These are phyloP conservation scores for Xylaria sp. DNA, from an alignment of 2,329 filamentous ascomycete species.

Conservation along the genomic window DNA sequence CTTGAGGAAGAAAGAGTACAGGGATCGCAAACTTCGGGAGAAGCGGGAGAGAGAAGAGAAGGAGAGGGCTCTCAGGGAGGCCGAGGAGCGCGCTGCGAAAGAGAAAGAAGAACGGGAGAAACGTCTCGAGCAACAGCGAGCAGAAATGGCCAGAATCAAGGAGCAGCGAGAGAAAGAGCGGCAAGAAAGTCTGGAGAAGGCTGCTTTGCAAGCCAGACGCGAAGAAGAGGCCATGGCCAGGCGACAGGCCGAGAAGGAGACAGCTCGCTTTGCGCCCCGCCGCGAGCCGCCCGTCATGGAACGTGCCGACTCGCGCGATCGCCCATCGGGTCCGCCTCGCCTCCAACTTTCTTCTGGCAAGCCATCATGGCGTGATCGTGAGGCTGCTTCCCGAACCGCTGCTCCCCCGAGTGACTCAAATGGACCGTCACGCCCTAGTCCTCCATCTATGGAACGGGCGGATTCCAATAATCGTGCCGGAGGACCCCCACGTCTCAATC, in stretches of 20 bases:
- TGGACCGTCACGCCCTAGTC: conserved; percentile 47
- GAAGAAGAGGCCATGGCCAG: conserved; percentile 90
- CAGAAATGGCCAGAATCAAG: conserved; percentile 73
- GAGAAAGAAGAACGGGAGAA: conserved; percentile 89
- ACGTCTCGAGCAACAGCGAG: conserved; percentile 82
- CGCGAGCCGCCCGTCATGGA: conserved; percentile 55
- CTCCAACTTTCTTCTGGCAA: conserved; percentile 64
- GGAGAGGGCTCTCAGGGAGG: conserved; percentile 81
- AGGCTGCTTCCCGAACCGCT: conserved; percentile 50
- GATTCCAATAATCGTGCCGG: conserved; percentile 44
- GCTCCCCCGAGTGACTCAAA: conserved; percentile 42
- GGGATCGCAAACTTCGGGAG: conserved; percentile 84
- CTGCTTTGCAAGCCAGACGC: conserved; percentile 78
- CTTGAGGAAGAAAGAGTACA: conserved; percentile 86
- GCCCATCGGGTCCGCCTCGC: conserved; percentile 64
- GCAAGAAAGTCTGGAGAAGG: conserved; percentile 74
- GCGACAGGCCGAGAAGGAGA: conserved; percentile 73
- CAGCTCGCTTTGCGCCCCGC: conserved; percentile 51
- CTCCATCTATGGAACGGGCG: conserved; percentile 45
- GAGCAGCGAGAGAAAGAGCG: conserved; percentile 74
- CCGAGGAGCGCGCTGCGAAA: conserved; percentile 81
- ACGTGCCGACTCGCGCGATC: conserved; percentile 59
- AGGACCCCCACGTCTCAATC: conserved; percentile 68
- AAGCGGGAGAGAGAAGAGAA: conserved; percentile 86
- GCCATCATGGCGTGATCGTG: conserved; percentile 69